Percentiles rank a stretch among this genome's conserved stretches.
phyloP scores from a whole-genome alignment of 352 stramenopile genomes.

The Vaucheria bursata region DNA sequence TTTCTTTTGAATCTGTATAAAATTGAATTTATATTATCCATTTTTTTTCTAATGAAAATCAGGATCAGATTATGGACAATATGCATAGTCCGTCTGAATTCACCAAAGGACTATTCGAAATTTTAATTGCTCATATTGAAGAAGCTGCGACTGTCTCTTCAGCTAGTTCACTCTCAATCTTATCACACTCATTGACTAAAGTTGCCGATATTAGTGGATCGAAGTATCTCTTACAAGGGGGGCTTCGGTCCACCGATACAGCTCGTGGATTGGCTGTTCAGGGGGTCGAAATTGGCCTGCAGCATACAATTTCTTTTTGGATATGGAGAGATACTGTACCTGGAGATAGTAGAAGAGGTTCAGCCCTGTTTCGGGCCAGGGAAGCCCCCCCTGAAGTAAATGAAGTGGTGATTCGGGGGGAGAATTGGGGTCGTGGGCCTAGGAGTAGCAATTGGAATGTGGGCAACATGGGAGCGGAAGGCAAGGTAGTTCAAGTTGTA shows the following conservation, averaged over 20 bases:
- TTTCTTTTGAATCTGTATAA: too few species aligned
- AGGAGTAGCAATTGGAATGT: not conserved
- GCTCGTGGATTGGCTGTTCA: not conserved
- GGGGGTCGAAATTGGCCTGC: constrained; percentile 12
- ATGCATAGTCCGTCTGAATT: too few species aligned
- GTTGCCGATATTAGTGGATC: too few species aligned
- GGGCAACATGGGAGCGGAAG: not conserved
- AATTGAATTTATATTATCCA: too few species aligned
- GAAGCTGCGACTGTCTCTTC: too few species aligned
- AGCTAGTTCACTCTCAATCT: too few species aligned
- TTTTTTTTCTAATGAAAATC: too few species aligned
- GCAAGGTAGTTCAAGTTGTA: not conserved
- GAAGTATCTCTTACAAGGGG: not conserved
- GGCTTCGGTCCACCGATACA: not conserved
- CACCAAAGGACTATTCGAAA: too few species aligned
- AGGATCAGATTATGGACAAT: too few species aligned
- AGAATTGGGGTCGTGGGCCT: not conserved
- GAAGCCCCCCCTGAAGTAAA: not conserved
- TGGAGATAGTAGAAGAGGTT: constrained; percentile 1
- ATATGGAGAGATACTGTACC: constrained; percentile 24
- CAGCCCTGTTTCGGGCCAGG: not conserved
- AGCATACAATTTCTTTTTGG: constrained; percentile 34
- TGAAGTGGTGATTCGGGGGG: not conserved
- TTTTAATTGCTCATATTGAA: too few species aligned
- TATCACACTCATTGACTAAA: too few species aligned